phyloP scores from a whole-genome alignment of 306 rosid genomes.

The Sechiopsis laciniata region DNA sequence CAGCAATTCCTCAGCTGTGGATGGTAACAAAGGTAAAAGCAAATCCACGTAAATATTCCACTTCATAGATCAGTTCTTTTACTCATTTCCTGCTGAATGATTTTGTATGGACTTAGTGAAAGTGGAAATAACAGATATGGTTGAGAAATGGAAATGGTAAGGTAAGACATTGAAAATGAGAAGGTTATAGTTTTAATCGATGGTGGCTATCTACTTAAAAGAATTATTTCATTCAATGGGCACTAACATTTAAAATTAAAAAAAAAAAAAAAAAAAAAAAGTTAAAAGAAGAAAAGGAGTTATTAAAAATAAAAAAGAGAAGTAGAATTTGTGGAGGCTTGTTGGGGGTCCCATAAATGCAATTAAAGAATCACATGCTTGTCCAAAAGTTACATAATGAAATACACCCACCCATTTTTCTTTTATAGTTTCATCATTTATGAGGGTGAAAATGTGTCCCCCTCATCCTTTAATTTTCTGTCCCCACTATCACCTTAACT shows the following conservation, averaged over 20 bases:
- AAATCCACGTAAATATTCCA: neutral
- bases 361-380: constrained; percentile 21
- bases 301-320: neutral
- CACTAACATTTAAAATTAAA: too few relatives aligned
- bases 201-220: too few relatives aligned
- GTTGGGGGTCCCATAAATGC: neutral
- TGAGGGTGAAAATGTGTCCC: constrained; percentile 18
- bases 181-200: too few relatives aligned
- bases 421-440: constrained; percentile 21
- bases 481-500: constrained; percentile 1
- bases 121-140: neutral
- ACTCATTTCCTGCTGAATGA: neutral
- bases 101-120: neutral
- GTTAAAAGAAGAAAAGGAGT: too few relatives aligned
- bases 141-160: neutral
- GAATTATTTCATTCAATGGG: too few relatives aligned
- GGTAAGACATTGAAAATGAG: too few relatives aligned
- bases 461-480: constrained; percentile 8
- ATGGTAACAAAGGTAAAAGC: neutral
- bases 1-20: neutral
- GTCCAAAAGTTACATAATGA: constrained; percentile 22
- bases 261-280: too few relatives aligned
- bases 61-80: neutral
- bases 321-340: neutral
- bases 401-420: constrained; percentile 20